Evolutionary conservation across 2,329 filamentous ascomycete genomes (phyloP).

Genomic region (Ceratocystis variospora): DNA sequence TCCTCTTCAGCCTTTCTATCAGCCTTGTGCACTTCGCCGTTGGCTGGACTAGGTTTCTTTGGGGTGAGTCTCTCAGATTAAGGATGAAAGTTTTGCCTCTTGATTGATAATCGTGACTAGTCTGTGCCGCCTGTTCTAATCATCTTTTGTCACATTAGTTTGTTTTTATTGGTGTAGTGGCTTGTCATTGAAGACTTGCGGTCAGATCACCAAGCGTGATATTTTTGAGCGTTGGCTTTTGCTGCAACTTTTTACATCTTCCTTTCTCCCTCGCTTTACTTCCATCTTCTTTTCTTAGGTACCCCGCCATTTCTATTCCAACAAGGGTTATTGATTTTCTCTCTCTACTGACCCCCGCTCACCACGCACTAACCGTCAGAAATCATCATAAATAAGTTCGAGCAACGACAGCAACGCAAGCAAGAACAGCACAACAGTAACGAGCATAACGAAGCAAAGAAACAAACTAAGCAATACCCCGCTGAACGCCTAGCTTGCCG

Average conservation of each 20-base stretch:
- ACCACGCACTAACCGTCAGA: neutral
- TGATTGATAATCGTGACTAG: slow-evolving; percentile 1
- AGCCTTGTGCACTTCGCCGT: too few relatives aligned
- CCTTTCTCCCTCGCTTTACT: too few relatives aligned
- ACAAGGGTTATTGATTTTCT: slow-evolving; percentile 1
- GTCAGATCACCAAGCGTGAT: neutral
- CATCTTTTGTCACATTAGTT: neutral
- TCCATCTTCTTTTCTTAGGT: neutral
- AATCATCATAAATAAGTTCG: neutral
- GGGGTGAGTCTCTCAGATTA: too few relatives aligned
- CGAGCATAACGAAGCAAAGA: too few relatives aligned
- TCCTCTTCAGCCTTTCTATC: too few relatives aligned
- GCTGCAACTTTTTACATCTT: neutral
- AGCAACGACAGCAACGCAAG: neutral
- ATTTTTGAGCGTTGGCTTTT: neutral
- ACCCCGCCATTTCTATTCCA: neutral
- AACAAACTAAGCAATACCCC: too few relatives aligned
- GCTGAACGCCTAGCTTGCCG: too few relatives aligned
- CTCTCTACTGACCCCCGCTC: too few relatives aligned
- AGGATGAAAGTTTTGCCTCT: neutral
- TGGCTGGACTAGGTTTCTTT: too few relatives aligned
- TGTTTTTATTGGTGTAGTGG: neutral
- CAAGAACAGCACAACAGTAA: neutral
- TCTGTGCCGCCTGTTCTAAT: neutral
- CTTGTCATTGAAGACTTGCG: neutral